Conservation (phyloP, 768 basidiomycete genomes). For the Macrocybe gigantea region DNA sequence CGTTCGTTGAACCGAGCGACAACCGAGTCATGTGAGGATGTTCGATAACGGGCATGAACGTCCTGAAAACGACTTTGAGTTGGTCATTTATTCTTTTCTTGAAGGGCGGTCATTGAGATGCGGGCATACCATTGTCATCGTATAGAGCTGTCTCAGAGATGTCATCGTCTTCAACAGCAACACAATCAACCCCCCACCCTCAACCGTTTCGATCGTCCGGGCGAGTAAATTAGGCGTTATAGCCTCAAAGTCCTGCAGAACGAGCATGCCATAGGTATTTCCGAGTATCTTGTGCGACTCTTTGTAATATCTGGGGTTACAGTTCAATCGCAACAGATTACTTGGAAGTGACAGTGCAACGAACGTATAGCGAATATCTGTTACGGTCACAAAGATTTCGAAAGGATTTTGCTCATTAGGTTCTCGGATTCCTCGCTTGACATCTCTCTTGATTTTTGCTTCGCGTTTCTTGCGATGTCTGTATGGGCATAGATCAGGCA, state of each 20-base stretch:
- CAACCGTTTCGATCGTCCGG: slow-evolving; percentile 95
- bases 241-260: slow-evolving; percentile 97
- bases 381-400: slow-evolving; percentile 98
- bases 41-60: slow-evolving; percentile 91
- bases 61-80: slow-evolving; percentile 47
- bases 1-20: slow-evolving; percentile 98
- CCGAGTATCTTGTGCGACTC: slow-evolving; percentile 96
- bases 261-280: slow-evolving; percentile 95
- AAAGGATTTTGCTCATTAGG: slow-evolving; percentile 95
- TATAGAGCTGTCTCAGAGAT: slow-evolving; percentile 85
- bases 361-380: slow-evolving; percentile 95
- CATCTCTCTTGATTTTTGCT: slow-evolving; percentile 93
- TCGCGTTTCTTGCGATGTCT: slow-evolving; percentile 97
- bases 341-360: neutral
- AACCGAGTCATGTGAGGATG: slow-evolving; percentile 82
- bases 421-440: slow-evolving; percentile 91
- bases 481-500: neutral
- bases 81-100: too few species aligned
- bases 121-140: slow-evolving; percentile 67
- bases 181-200: slow-evolving; percentile 89
- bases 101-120: too few species aligned
- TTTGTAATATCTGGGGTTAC: slow-evolving; percentile 76
- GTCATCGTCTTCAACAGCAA: slow-evolving; percentile 93
- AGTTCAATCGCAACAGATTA: neutral
- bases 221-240: slow-evolving; percentile 97